Conservation (phyloP, 2,329 filamentous ascomycete species). For the Cadophora sp. region DNA sequence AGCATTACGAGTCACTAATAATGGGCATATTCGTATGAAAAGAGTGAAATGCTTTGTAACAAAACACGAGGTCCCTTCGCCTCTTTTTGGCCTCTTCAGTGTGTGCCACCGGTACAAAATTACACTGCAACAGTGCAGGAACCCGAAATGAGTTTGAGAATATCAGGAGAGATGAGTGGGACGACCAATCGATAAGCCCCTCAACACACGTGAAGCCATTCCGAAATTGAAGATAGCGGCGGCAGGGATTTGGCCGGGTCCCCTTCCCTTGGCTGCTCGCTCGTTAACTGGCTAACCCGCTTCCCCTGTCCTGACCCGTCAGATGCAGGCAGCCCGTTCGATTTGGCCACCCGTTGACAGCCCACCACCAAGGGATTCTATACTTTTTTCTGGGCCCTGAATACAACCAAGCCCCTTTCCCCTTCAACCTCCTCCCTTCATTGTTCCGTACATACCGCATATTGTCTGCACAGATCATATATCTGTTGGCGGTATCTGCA, state of each 20-base stretch:
- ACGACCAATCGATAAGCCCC: conserved; percentile 18
- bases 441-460: conserved; percentile 14
- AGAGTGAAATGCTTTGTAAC: neutral
- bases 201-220: conserved; percentile 10
- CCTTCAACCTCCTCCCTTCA: conserved; percentile 6
- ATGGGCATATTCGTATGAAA: neutral
- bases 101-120: conserved; percentile 11
- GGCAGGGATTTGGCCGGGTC: neutral
- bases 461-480: conserved; percentile 20
- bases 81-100: neutral
- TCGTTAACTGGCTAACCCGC: conserved; percentile 5
- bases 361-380: neutral
- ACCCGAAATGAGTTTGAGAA: neutral
- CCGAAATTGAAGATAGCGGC: conserved; percentile 12
- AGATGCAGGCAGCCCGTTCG: conserved; percentile 2
- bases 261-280: no score
- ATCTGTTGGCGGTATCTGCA: conserved; percentile 20
- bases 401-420: neutral
- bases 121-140: conserved; percentile 10
- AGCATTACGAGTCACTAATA: conserved; percentile 17
- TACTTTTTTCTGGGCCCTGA: conserved; percentile 17
- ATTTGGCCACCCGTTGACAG: neutral
- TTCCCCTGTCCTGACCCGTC: neutral
- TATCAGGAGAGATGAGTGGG: neutral
- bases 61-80: neutral